phyloP scores from a whole-genome alignment of 805 yeast genomes.

The Ogataea trehalophila region DNA sequence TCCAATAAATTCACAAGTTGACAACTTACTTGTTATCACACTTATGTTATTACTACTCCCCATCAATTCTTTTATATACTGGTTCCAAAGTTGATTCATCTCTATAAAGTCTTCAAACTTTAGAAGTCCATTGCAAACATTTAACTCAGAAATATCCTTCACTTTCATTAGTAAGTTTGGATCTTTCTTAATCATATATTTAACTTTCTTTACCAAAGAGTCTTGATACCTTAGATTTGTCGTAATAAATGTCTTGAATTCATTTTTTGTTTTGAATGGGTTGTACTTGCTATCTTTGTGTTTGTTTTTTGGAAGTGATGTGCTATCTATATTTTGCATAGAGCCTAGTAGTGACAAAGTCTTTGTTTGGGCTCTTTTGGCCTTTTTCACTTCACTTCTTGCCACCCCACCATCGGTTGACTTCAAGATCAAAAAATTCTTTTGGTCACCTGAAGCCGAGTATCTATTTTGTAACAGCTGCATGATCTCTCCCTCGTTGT shows the following conservation, averaged over 20 bases:
- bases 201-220: constrained; percentile 33
- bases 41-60: constrained; percentile 25
- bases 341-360: constrained; percentile 9
- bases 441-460: constrained; percentile 41
- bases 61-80: constrained; percentile 56
- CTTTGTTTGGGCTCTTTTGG: constrained; percentile 14
- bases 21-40: constrained; percentile 47
- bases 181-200: constrained; percentile 20
- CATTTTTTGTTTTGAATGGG: constrained; percentile 30
- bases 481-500: constrained; percentile 32
- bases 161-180: constrained; percentile 16
- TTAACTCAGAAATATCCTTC: constrained; percentile 19
- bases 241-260: constrained; percentile 39
- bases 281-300: constrained; percentile 18
- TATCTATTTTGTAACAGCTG: constrained; percentile 42
- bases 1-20: constrained; percentile 81
- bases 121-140: constrained; percentile 20
- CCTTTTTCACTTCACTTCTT: constrained; percentile 11
- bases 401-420: constrained; percentile 31
- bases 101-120: constrained; percentile 47
- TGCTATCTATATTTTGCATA: constrained; percentile 1
- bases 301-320: background rate
- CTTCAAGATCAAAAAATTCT: constrained; percentile 38
- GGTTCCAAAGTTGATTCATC: constrained; percentile 68
- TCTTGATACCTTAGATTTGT: constrained; percentile 36